Base-by-base conservation (phyloP, 768 basidiomycete genomes). In the Hypholoma sublateritium region DNA sequence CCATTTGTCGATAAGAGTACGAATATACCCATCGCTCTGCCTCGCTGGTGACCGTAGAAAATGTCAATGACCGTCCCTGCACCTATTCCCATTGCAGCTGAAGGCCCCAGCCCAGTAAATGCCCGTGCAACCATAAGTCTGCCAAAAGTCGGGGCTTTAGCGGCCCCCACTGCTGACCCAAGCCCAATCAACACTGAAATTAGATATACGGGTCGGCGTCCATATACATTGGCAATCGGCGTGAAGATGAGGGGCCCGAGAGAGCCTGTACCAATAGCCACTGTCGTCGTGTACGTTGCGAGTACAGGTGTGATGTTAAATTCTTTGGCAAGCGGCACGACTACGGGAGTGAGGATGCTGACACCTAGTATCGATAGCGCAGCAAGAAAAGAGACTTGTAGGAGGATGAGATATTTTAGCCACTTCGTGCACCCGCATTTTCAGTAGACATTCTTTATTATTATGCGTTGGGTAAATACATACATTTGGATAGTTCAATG, bases 1-100 rank as follows among this genome's bases (percentile, higher is more conserved):
- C 75, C 75, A 59, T 74, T 76, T 5, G 75, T 77, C 21, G 69
- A 61, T 70, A 76, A 73, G 25, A 77, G 62, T 5, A 74, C 74
- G 54, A 75, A 77, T 7, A 77, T 47, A 4, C 75, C 77, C 76
- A 78, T 77, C 0, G 76, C 74, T 50, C 71, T 76, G 37, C 77
- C 77, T 61, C 77, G 67, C 59, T 75, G 69, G 50, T 74, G 72
- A 42, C 61, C 57, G 49, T 70, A 74, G 53, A 72, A 74, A 5
- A 75, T 36, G 58, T 75, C 73, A 14, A 72, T 68, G 21, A 76
- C 73, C 5, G 74, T 76, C 19, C 74, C 76, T 6, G 74, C 74
- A 14, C 76, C 74, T 19, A 77, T 59, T 28, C 69, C 70, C 19
- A 72, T 56, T 9, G 76, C 73, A 13, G 73, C 74, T 34, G 69